A percentile compares a stretch with the other conserved stretches of the same genome.
Evolutionary conservation across 495 filamentous ascomycete species (phyloP).

Genomic region (Penicillium tannophilum): DNA sequence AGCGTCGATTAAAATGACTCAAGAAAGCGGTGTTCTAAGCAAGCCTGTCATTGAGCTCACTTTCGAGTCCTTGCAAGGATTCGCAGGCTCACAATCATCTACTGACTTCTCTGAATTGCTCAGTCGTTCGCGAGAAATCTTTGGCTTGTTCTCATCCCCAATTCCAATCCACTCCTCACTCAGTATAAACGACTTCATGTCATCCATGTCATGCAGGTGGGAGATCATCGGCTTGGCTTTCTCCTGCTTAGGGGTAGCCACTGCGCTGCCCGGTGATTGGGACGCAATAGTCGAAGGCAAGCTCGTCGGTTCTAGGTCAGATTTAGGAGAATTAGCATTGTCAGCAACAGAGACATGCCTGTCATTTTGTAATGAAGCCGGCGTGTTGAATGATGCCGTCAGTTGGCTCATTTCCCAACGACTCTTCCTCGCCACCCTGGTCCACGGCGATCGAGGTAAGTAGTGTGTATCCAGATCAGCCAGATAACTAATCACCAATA

Average conservation of each 20-base stretch:
- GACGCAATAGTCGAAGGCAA: constrained; percentile 5
- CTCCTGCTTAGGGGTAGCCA: background rate
- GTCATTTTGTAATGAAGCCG: constrained; percentile 12
- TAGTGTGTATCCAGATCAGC: background rate
- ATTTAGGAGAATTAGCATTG: constrained; percentile 3
- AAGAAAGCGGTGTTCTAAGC: background rate
- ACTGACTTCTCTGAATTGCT: background rate
- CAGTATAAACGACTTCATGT: constrained; percentile 5
- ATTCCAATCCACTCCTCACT: background rate
- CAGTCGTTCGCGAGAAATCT: constrained; percentile 5
- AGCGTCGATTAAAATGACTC: background rate
- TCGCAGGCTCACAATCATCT: background rate
- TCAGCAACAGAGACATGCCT: constrained; percentile 11
- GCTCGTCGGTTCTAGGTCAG: constrained; percentile 2
- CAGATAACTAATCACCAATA: background rate
- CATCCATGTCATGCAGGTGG: constrained; percentile 8
- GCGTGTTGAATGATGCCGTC: constrained; percentile 13
- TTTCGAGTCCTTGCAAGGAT: constrained; percentile 1
- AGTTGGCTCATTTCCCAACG: constrained; percentile 7
- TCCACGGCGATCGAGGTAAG: constrained; percentile 10
- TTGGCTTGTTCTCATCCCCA: background rate
- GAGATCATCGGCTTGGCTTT: constrained; percentile 12
- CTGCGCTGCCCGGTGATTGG: constrained; percentile 6
- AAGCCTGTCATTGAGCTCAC: background rate
- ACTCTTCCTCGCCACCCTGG: constrained; percentile 1